Base-by-base conservation (phyloP, 2,329 filamentous ascomycete species). In the Alternaria postmessia region DNA sequence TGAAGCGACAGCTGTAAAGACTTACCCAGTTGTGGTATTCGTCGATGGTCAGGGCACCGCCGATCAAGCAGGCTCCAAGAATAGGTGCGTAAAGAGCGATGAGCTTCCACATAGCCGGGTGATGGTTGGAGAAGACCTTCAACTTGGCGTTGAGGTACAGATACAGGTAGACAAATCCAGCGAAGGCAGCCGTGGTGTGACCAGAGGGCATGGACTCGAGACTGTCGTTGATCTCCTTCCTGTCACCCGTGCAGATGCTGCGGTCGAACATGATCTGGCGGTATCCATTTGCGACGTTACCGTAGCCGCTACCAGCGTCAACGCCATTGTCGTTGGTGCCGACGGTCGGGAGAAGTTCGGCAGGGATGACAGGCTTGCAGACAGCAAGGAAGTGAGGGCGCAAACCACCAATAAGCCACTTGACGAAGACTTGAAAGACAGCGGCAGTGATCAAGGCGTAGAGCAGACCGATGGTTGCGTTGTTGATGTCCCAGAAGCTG, bases 61-160 rank as follows among this genome's bases (percentile, higher is more conserved):
- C 89, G 43, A 93, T 91, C 3, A 93, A 80, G 3, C 82, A 83
- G 0, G 90, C 90, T 3, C 87, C 88, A 0, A 93, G 85, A 3
- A 93, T 78, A 0, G 91, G 90, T 0, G 86, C 83, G 69, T 89
- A 90, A 24, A 87, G 80, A 16, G 82, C 84, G 32, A 90, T 81
- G 12, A 92, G 78, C 79, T 92, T 92, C 90, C 90, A 92, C 84
- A 91, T 87, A 12, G 87, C 82, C 0, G 90, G 87, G 72, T 92
- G 90, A 74, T 90, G 89, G 81, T 91, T 89, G 64, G 86, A 81
- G 68, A 88, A 92, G 57, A 92, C 85, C 82, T 92, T 93, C 66
- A 93, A 83, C 81, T 93, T 93, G 48, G 89, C 90, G 75, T 93
- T 93, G 44, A 93, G 85, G 79, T 92, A 93, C 1, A 93, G 81